Evolutionary conservation across 345 rosid genomes (phyloP).

Genomic region (Zanthoxylum bungeanum): DNA sequence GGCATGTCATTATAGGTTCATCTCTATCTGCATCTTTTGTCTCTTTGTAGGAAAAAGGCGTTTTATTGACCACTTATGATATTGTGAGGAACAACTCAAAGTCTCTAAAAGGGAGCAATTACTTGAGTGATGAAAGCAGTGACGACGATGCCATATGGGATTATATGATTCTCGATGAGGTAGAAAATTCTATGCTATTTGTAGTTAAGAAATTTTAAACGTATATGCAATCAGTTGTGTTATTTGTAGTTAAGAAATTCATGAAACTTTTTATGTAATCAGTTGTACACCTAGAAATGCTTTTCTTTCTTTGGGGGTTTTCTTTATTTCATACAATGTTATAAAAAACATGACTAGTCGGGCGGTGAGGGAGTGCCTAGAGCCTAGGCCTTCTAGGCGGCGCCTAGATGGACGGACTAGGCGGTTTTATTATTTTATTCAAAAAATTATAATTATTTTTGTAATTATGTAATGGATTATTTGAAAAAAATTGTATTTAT

Average conservation of each 20-base stretch:
- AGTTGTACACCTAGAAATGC: background rate
- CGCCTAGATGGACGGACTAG: too few species aligned
- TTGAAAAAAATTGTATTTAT: too few species aligned
- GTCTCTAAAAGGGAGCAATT: constrained; percentile 53
- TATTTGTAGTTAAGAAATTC: too few species aligned
- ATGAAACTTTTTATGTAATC: background rate
- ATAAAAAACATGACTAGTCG: too few species aligned
- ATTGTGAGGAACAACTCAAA: constrained; percentile 84
- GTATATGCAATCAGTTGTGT: background rate
- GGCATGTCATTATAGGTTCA: constrained; percentile 1
- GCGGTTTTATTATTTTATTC: too few species aligned
- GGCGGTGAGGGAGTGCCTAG: too few species aligned
- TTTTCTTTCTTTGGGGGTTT: background rate
- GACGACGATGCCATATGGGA: constrained; percentile 77
- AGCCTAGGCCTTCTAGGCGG: too few species aligned
- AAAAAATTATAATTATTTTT: too few species aligned
- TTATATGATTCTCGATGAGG: constrained; percentile 99
- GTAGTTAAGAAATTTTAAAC: background rate
- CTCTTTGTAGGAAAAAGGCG: constrained; percentile 67
- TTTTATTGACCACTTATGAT: constrained; percentile 93
- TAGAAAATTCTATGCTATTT: constrained; percentile 16
- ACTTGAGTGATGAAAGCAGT: constrained; percentile 41
- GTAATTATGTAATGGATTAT: too few species aligned
- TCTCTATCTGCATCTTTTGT: constrained; percentile 6
- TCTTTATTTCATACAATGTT: background rate